Conservation (phyloP, 768 basidiomycete genomes). For the Boletus reticuloceps region DNA sequence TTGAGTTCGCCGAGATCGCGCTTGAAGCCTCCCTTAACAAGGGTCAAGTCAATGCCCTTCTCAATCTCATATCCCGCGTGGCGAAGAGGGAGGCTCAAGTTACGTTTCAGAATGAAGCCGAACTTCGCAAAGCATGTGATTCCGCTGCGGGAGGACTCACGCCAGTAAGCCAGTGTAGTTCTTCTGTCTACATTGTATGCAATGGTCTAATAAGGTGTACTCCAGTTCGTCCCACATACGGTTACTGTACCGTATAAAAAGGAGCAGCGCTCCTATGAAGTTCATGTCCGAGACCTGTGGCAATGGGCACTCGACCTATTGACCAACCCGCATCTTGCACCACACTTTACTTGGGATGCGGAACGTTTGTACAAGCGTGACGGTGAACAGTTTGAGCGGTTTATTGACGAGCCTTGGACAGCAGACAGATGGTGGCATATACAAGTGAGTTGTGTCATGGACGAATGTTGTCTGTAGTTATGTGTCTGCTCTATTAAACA, state of each 20-base stretch:
- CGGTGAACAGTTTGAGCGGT: too few species aligned
- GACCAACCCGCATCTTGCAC: too few species aligned
- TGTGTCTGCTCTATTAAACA: neutral
- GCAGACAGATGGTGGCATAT: slow-evolving; percentile 30
- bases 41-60: neutral
- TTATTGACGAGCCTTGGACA: neutral
- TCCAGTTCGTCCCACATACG: neutral
- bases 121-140: neutral
- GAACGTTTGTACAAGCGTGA: too few species aligned
- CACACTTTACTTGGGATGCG: too few species aligned
- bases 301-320: too few species aligned
- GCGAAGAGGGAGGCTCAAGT: slow-evolving; percentile 19
- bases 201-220: too few species aligned
- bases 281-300: too few species aligned
- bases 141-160: neutral
- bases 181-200: neutral
- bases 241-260: neutral
- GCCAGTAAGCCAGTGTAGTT: neutral
- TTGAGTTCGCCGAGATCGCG: slow-evolving; percentile 8
- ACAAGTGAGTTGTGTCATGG: slow-evolving; percentile 26
- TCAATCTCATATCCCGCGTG: neutral
- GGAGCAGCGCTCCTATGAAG: too few species aligned
- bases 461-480: too few species aligned
- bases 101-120: neutral
- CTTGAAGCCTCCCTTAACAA: slow-evolving; percentile 11